Conservation (phyloP, 1,139 yeast species). For the Groenewaldozyma sp. region DNA sequence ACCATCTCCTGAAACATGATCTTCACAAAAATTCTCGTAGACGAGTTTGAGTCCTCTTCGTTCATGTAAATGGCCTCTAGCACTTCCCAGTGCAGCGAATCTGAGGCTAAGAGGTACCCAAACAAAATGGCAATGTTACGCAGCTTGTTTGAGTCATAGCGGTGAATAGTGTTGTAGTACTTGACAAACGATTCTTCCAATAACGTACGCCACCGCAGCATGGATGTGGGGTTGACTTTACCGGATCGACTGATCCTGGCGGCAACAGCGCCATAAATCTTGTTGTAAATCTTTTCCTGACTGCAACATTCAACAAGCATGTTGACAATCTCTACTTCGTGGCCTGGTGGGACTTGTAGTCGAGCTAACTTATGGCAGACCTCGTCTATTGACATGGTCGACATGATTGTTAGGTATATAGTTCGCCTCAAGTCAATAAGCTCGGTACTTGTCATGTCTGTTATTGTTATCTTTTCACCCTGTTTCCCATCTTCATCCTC, state of each 20-base stretch:
- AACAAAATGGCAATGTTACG: constrained; percentile 78
- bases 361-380: constrained; percentile 77
- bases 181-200: constrained; percentile 47
- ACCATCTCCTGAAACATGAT: constrained; percentile 73
- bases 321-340: constrained; percentile 45
- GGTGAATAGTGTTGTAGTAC: constrained; percentile 51
- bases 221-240: constrained; percentile 27
- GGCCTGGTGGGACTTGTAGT: constrained; percentile 25
- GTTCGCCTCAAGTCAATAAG: constrained; percentile 57
- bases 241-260: constrained; percentile 55
- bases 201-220: constrained; percentile 42
- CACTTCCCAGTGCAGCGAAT: constrained; percentile 56
- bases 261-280: constrained; percentile 72
- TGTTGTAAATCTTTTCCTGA: constrained; percentile 82
- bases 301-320: constrained; percentile 78
- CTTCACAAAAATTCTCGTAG: constrained; percentile 74
- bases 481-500: constrained; percentile 18
- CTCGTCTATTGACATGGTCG: constrained; percentile 91
- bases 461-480: constrained; percentile 26
- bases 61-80: constrained; percentile 47
- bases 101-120: constrained; percentile 76
- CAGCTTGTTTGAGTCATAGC: constrained; percentile 61
- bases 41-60: constrained; percentile 65
- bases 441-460: constrained; percentile 65
- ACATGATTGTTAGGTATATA: constrained; percentile 76